Conservation (phyloP, 106 monocot species). For the Agapanthus africanus region DNA sequence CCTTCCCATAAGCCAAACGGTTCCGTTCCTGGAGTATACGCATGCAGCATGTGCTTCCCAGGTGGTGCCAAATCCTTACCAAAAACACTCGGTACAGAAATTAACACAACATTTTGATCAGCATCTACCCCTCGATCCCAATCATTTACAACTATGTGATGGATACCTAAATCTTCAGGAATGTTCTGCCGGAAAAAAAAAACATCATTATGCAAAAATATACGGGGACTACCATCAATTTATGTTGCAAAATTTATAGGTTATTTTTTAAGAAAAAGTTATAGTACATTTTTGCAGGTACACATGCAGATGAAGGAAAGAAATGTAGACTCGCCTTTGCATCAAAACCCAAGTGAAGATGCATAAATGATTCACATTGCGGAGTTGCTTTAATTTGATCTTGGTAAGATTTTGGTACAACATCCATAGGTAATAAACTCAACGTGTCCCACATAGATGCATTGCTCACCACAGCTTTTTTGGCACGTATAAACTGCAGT, state of each 20-base stretch:
- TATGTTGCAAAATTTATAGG: neutral
- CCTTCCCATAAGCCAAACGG: slow-evolving; percentile 86
- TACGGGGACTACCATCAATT: neutral
- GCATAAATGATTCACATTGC: slow-evolving; percentile 97
- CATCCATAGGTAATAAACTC: slow-evolving; percentile 54
- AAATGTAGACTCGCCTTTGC: slow-evolving; percentile 32
- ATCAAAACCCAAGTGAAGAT: slow-evolving; percentile 96
- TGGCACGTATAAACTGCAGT: slow-evolving; percentile 71
- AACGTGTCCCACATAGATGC: slow-evolving; percentile 97
- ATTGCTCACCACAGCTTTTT: slow-evolving; percentile 94
- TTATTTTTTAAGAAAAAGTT: slow-evolving; percentile 1
- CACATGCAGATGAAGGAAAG: neutral
- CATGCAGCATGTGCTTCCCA: slow-evolving; percentile 87
- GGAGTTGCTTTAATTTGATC: slow-evolving; percentile 59
- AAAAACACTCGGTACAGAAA: slow-evolving; percentile 76
- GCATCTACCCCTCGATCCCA: slow-evolving; percentile 88
- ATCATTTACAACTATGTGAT: slow-evolving; percentile 93
- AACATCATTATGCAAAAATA: too few relatives aligned
- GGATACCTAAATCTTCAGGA: slow-evolving; percentile 75
- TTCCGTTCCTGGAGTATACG: slow-evolving; percentile 92
- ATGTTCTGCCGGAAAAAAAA: slow-evolving; percentile 53
- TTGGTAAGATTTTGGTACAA: slow-evolving; percentile 45
- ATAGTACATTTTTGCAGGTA: neutral
- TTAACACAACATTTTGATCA: slow-evolving; percentile 89
- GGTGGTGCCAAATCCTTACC: slow-evolving; percentile 80